phyloP scores from a whole-genome alignment of 2,329 filamentous ascomycete genomes.

The Cercospora zeae-maydis region DNA sequence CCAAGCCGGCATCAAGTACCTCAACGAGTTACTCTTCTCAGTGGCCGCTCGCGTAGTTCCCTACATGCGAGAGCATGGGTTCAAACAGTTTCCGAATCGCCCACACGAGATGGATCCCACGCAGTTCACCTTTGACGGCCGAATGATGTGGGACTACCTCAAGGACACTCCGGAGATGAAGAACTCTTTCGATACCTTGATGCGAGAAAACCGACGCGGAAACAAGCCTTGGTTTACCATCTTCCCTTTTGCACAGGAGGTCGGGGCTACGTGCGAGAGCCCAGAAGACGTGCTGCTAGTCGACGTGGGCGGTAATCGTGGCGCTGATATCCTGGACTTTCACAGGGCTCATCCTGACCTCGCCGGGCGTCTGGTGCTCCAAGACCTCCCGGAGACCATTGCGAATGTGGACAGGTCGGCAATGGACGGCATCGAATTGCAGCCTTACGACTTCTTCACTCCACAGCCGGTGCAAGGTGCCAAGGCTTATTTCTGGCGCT shows the following conservation, averaged over 20 bases:
- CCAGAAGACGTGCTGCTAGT: conserved; percentile 25
- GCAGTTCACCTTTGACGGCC: conserved; percentile 11
- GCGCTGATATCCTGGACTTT: conserved; percentile 26
- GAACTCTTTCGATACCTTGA: conserved; percentile 13
- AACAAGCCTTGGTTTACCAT: conserved; percentile 14
- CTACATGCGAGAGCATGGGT: conserved; percentile 15
- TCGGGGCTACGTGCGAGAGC: conserved; percentile 2
- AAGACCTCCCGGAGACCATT: conserved; percentile 30
- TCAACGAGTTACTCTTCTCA: conserved; percentile 12
- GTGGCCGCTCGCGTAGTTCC: conserved; percentile 12
- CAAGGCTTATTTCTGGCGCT: conserved; percentile 27
- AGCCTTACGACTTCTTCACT: conserved; percentile 29
- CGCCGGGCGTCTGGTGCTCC: conserved; percentile 26
- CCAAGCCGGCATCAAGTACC: conserved; percentile 12
- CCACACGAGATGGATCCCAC: conserved; percentile 14
- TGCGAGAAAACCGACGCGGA: conserved; percentile 8
- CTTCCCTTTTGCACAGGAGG: conserved; percentile 11
- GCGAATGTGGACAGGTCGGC: conserved; percentile 18
- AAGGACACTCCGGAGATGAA: conserved; percentile 14
- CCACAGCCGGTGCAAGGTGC: conserved; percentile 30
- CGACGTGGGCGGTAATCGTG: conserved; percentile 29
- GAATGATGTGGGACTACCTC: conserved; percentile 13
- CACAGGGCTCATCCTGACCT: conserved; percentile 16
- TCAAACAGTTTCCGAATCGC: conserved; percentile 11
- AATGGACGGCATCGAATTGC: conserved; percentile 15